Base-by-base conservation (phyloP, 2,329 filamentous ascomycete genomes). In the Stemphylium beticola region DNA sequence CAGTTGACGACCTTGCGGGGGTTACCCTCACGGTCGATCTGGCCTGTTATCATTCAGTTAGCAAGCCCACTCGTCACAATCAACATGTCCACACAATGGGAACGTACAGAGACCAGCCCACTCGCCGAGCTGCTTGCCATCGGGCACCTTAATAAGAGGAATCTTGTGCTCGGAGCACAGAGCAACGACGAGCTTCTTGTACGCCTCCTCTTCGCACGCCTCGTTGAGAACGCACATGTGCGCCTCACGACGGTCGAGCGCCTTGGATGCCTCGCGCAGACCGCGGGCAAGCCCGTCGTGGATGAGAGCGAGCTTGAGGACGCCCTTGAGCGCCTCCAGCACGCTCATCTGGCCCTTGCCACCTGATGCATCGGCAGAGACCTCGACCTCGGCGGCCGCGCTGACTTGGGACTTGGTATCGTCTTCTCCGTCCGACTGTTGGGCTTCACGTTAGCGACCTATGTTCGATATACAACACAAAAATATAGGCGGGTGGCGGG, bases 191-290 rank as follows among this genome's bases (percentile, higher is more conserved):
- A 99, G 88, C 90, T 99, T 99, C 92, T 99, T 99, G 88, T 99
- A 99, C 71, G 95, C 93, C 83, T 99, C 95, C 88, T 99, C 95
- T 86, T 99, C 95, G 86, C 95, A 99, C 71, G 90, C 89, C 88
- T 99, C 95, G 88, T 99, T 99, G 75, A 99, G 89, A 72, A 99
- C 95, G 81, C 95, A 99, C 93, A 99, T 98, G 86, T 99, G 95
- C 59, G 95, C 95, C 85, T 99, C 91, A 78, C 95, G 92, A 78
- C 95, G 89, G 83, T 99, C 95, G 76, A 99, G 92, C 66, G 95
- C 93, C 87, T 99, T 99, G 85, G 90, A 92, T 67, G 95, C 95
- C 85, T 99, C 95, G 74, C 95, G 93, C 76, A 99, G 92, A 83
- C 95, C 95, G 75, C 95, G 93, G 78, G 95, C 95, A 74, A 99